Conservation (phyloP, 805 yeast genomes). For the Candida schatavii region DNA sequence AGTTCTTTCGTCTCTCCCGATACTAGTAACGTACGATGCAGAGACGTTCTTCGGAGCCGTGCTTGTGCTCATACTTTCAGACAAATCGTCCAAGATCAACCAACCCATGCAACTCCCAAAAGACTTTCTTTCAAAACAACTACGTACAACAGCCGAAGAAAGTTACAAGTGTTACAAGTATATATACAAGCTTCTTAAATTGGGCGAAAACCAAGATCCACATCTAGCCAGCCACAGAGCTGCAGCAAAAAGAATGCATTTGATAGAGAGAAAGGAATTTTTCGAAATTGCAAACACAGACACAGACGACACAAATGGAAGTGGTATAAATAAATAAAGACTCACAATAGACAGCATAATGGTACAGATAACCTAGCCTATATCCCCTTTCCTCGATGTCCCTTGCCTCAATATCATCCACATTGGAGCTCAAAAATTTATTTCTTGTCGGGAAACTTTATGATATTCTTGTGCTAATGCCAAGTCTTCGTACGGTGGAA, state of each 20-base stretch:
- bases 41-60: slow-evolving; percentile 30
- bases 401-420: no score
- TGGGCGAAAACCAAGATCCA: slow-evolving; percentile 20
- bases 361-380: no score
- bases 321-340: no score
- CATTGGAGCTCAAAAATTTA: not conserved
- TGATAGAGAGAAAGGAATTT: slow-evolving; percentile 15
- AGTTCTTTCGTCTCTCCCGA: slow-evolving; percentile 36
- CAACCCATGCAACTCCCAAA: slow-evolving; percentile 15
- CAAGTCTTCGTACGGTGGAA: slow-evolving; percentile 7
- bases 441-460: slow-evolving; percentile 12
- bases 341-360: no score
- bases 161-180: slow-evolving; percentile 27
- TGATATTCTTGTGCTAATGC: slow-evolving; percentile 15
- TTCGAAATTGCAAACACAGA: slow-evolving; percentile 11
- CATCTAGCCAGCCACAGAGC: slow-evolving; percentile 21
- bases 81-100: slow-evolving; percentile 6
- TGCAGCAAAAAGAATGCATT: slow-evolving; percentile 18
- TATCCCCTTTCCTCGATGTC: no score
- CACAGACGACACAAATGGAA: not conserved
- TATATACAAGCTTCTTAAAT: slow-evolving; percentile 20
- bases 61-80: slow-evolving; percentile 20
- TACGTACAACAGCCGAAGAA: slow-evolving; percentile 4
- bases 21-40: slow-evolving; percentile 33
- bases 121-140: slow-evolving; percentile 12